These are phyloP conservation scores for Mycosarcoma mackinlayi DNA, from an alignment of 1,284 basidiomycete genomes.

Conservation along the genomic window DNA sequence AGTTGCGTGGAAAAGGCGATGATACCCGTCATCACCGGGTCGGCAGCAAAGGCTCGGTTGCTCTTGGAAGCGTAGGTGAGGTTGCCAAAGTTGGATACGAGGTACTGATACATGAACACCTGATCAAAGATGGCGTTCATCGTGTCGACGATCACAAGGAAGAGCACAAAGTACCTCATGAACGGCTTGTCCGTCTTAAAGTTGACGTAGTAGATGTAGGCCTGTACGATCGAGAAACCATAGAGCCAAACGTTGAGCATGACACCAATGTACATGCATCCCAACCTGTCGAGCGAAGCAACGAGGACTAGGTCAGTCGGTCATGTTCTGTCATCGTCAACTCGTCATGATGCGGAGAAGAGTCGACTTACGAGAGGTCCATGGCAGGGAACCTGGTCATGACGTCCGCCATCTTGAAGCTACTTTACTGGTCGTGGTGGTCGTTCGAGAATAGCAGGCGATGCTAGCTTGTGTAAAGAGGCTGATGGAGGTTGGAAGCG, in stretches of 20 bases:
- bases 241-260: constrained; percentile 61
- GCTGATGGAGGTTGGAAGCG: not conserved
- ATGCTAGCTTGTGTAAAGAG: not conserved
- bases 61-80: constrained; percentile 40
- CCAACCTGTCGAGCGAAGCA: constrained; percentile 31
- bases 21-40: constrained; percentile 58
- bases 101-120: constrained; percentile 61
- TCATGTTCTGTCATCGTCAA: not conserved
- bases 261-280: constrained; percentile 62
- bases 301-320: not conserved
- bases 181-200: constrained; percentile 58
- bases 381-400: constrained; percentile 32
- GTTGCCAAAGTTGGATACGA: constrained; percentile 61
- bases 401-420: constrained; percentile 25
- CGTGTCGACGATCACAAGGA: constrained; percentile 52
- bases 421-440: constrained; percentile 6
- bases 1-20: constrained; percentile 59
- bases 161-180: constrained; percentile 59
- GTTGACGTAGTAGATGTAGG: constrained; percentile 59
- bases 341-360: not conserved
- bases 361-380: constrained; percentile 38
- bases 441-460: not conserved
- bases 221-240: constrained; percentile 60
- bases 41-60: constrained; percentile 52
- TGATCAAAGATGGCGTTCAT: constrained; percentile 52